Conservation (phyloP, 495 filamentous ascomycete species). For the Penicillium subrubescens region DNA sequence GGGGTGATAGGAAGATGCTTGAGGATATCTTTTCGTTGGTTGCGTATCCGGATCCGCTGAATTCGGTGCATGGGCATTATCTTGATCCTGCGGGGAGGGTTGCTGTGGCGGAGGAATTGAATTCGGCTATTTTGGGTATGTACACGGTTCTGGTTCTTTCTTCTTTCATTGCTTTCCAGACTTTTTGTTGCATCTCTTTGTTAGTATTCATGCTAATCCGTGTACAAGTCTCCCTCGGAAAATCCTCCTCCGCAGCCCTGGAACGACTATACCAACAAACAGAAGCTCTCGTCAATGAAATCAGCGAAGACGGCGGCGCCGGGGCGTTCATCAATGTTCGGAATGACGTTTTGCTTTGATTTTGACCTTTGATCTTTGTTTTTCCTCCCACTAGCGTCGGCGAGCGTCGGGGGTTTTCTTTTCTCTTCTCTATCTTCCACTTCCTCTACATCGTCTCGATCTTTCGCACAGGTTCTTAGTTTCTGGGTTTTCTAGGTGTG, state of each 20-base stretch:
- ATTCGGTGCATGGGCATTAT: constrained; percentile 73
- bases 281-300: constrained; percentile 77
- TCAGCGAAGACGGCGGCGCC: constrained; percentile 79
- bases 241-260: constrained; percentile 82
- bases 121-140: constrained; percentile 90
- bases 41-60: constrained; percentile 79
- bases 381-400: no score
- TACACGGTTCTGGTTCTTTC: constrained; percentile 9
- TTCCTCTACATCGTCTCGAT: not conserved
- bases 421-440: not conserved
- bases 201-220: constrained; percentile 17
- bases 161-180: constrained; percentile 5
- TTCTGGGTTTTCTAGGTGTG: not conserved
- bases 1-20: constrained; percentile 73
- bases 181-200: constrained; percentile 13
- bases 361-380: constrained; percentile 18
- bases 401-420: not conserved
- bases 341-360: constrained; percentile 58
- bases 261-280: constrained; percentile 89
- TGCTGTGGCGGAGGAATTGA: constrained; percentile 89
- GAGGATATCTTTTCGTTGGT: constrained; percentile 87
- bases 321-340: constrained; percentile 85
- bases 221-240: constrained; percentile 77
- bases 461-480: no score
- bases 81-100: constrained; percentile 75